Evolutionary conservation across 2,329 filamentous ascomycete genomes (phyloP), one percentile per base, ranked within the genome.

Genomic region (Ophiocordyceps robertsii): DNA sequence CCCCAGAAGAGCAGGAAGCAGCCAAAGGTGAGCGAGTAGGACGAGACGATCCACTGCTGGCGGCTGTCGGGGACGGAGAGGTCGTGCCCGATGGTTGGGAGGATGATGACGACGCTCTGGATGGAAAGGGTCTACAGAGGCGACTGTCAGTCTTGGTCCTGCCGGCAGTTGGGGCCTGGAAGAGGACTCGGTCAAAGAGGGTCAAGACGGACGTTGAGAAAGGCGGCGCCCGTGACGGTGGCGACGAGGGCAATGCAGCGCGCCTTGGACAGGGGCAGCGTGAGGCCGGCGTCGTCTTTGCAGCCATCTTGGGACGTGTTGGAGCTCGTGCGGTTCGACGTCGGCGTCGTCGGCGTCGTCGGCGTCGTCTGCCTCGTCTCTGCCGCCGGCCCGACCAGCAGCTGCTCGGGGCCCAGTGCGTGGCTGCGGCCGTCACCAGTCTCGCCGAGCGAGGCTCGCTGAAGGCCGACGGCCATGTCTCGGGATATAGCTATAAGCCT

Each of bases 1-100:
- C 79, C 80, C 77, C 78, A 83, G 13, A 83, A 65, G 14, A 84
- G 61, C 24, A 83, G 60, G 52, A 83, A 82, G 56, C 78, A 82
- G 38, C 77, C 79, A 50, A 83, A 83, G 0, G 77, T 67, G 14
- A 84, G 67, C 4, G 73, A 68, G 53, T 83, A 83, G 0, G 77
- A 72, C 0, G 78, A 82, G 0, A 83, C 65, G 46, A 83, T 68
- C 78, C 79, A 83, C 60, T 82, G 77, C 44, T 75, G 67, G 14
- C 77, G 67, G 24, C 67, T 67, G 33, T 73, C 68, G 1, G 77
- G 77, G 17, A 82, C 76, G 41, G 56, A 46, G 5, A 82, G 63
- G 11, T 71, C 70, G 24, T 62, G 52, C 32, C 75, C 73, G 30
- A 82, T 79, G n/a, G 68, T 71, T 0, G 77, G 77, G 14, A 82